Base-by-base conservation (phyloP, 768 basidiomycete genomes). In the Boletus speciosus region DNA sequence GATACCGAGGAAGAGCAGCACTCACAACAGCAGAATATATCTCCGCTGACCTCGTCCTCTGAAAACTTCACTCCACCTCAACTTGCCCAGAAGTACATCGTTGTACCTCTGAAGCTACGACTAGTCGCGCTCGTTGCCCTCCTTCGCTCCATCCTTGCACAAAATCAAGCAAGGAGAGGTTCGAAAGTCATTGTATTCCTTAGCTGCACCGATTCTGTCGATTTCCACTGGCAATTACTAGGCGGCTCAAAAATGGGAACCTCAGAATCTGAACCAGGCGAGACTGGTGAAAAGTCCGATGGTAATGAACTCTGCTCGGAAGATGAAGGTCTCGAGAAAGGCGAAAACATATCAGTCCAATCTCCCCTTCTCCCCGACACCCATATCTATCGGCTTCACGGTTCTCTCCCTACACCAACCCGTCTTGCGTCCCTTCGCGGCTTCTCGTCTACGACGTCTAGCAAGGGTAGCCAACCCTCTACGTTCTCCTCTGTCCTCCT, bases 181-280 rank as follows among this genome's bases (percentile, higher is more conserved):
- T 78, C 78, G 39, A 93, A 90, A 70, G 82, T 97, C 51, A 93
- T 99, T 44, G 93, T 99, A 6, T 99, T 99, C 72, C 74, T 99
- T 56, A 96, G 90, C 61, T 98, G 93, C 64, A 98, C 94, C 5
- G 96, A 98, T 71, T 95, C 97, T 3, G 97, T 99, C 16, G 96
- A 99, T 69, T 98, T 93, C 64, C 93, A 96, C 66, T 98, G 93
- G 92, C 82, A 79, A 47, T 74, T 98, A 21, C 72, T 98, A 1
- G 88, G 86, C 0, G 81, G 84, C 5, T 76, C 90, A 19, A 63
- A 71, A 6, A 94, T 96, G 89, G 82, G 77, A 8, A 72, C 60
- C 2, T 65, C 61, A 9, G 69, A 60, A 6, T 57, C 59, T 1
- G 68, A 66, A 23, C 14, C 56, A 31, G 64, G 61, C 8, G 64